These are phyloP conservation scores for Ceratobasidium theobromae DNA, from an alignment of 1,284 basidiomycete genomes.

Conservation along the genomic window DNA sequence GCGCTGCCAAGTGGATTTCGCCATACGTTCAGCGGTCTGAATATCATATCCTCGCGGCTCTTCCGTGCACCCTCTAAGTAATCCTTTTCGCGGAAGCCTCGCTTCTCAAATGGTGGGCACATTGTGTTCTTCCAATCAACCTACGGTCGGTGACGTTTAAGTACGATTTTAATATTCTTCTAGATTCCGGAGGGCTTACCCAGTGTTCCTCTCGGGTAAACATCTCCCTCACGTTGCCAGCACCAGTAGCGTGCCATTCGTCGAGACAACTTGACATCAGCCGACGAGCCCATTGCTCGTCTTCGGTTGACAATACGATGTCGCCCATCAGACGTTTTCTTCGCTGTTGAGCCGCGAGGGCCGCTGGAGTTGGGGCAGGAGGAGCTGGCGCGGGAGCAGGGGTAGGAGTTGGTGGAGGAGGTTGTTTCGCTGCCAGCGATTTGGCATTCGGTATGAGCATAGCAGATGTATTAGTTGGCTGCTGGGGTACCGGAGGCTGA, in stretches of 20 bases:
- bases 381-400: slow-evolving; percentile 2
- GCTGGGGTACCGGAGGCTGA: not conserved
- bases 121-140: slow-evolving; percentile 75
- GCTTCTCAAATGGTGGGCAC: slow-evolving; percentile 71
- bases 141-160: slow-evolving; percentile 28
- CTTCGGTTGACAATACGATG: slow-evolving; percentile 65
- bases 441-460: slow-evolving; percentile 26
- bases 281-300: slow-evolving; percentile 74
- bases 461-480: not conserved
- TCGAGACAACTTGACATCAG: slow-evolving; percentile 62
- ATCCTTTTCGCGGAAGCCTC: slow-evolving; percentile 30
- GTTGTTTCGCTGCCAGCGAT: slow-evolving; percentile 12
- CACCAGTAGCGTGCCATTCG: slow-evolving; percentile 71
- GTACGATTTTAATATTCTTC: not conserved
- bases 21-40: slow-evolving; percentile 25
- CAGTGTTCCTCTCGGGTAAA: slow-evolving; percentile 71
- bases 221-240: slow-evolving; percentile 53
- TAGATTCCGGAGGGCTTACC: slow-evolving; percentile 48
- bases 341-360: not conserved
- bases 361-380: not conserved
- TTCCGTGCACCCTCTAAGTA: slow-evolving; percentile 28
- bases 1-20: slow-evolving; percentile 20
- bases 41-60: slow-evolving; percentile 20
- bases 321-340: slow-evolving; percentile 46
- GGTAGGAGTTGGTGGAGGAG: not conserved